These are phyloP conservation scores for Mollisia scopiformis DNA, from an alignment of 2,329 filamentous ascomycete species.

Conservation along the genomic window DNA sequence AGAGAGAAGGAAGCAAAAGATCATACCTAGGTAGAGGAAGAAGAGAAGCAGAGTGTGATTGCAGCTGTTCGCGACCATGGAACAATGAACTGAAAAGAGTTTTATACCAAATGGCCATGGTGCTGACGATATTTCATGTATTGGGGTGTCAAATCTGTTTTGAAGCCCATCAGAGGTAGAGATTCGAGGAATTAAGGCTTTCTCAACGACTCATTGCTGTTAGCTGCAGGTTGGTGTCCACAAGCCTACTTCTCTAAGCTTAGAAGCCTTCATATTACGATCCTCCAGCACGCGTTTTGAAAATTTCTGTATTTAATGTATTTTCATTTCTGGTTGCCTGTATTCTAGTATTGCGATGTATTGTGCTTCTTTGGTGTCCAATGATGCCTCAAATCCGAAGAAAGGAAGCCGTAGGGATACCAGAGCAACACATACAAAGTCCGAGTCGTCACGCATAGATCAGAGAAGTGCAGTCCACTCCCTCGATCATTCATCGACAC, in stretches of 20 bases:
- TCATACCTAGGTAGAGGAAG: not conserved
- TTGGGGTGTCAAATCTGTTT: too few species aligned
- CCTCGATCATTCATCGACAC: not conserved
- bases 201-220: too few species aligned
- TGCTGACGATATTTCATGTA: too few species aligned
- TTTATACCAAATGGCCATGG: too few species aligned
- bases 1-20: not conserved
- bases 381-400: not conserved
- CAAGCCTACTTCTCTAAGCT: too few species aligned
- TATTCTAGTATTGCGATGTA: not conserved
- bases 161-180: too few species aligned
- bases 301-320: not conserved
- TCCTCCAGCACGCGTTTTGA: too few species aligned
- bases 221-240: too few species aligned
- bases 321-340: not conserved
- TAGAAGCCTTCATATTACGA: too few species aligned
- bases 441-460: not conserved
- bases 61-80: too few species aligned
- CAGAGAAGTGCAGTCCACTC: not conserved
- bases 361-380: not conserved
- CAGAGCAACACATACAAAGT: not conserved
- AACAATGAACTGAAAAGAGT: too few species aligned
- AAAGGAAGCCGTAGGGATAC: not conserved
- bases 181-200: too few species aligned
- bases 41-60: not conserved